Percentiles rank a stretch among this genome's conserved stretches.
Conservation (phyloP, 2,329 filamentous ascomycete genomes). For the Plectosphaerella sp. region DNA sequence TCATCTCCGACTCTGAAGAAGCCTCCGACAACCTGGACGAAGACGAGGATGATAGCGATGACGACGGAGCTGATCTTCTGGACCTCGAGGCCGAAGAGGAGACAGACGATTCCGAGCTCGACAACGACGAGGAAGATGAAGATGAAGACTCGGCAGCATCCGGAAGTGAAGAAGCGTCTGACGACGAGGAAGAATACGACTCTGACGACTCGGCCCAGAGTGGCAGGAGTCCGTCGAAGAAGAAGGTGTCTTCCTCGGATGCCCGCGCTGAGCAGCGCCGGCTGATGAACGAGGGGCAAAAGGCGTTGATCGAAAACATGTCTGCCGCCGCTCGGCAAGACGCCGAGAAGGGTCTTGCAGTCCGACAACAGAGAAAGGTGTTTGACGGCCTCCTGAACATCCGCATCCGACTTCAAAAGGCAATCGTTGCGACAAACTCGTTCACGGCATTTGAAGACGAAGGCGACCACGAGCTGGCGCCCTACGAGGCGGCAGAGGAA, state of each 20-base stretch:
- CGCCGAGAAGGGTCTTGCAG: slow-evolving; percentile 77
- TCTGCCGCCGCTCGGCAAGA: slow-evolving; percentile 68
- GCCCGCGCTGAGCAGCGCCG: slow-evolving; percentile 57
- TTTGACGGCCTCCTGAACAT: slow-evolving; percentile 89
- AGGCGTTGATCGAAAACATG: slow-evolving; percentile 57
- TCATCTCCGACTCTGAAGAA: slow-evolving; percentile 45
- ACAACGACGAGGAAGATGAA: slow-evolving; percentile 14
- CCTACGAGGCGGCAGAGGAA: slow-evolving; percentile 73
- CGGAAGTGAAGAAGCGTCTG: slow-evolving; percentile 16
- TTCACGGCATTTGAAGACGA: slow-evolving; percentile 46
- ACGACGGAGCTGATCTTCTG: slow-evolving; percentile 13
- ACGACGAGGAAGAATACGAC: slow-evolving; percentile 31
- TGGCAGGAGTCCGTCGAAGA: slow-evolving; percentile 25
- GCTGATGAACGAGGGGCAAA: slow-evolving; percentile 65
- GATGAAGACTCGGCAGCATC: not conserved
- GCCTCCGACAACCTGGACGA: slow-evolving; percentile 28
- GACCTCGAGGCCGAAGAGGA: slow-evolving; percentile 28
- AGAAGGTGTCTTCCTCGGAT: slow-evolving; percentile 21
- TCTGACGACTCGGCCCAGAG: slow-evolving; percentile 14
- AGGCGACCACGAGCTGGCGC: slow-evolving; percentile 36
- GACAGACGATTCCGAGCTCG: slow-evolving; percentile 23
- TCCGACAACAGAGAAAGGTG: slow-evolving; percentile 77
- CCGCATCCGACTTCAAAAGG: slow-evolving; percentile 90
- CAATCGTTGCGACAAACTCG: slow-evolving; percentile 76
- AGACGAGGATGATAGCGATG: slow-evolving; percentile 29